phyloP scores from a whole-genome alignment of 192 early-diverging fungal species.

The Nowakowskiella sp. region DNA sequence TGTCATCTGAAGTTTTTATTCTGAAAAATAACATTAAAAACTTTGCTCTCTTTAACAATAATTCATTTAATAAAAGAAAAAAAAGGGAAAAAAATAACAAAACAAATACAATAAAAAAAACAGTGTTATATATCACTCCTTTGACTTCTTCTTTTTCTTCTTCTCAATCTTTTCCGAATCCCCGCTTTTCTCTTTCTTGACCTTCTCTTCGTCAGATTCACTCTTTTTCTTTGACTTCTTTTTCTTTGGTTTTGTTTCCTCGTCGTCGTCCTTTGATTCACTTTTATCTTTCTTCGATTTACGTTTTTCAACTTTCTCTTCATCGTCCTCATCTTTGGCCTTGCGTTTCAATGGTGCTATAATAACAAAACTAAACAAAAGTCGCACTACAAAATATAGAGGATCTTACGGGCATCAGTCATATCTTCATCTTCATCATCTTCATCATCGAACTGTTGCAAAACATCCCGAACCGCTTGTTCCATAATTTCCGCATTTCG shows the following conservation, averaged over 20 bases:
- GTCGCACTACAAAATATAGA: not conserved
- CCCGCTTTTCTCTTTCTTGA: conserved; percentile 35
- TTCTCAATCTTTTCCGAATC: conserved; percentile 20
- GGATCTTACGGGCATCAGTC: conserved; percentile 13
- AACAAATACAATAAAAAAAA: too few species aligned
- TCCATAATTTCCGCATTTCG: conserved; percentile 92
- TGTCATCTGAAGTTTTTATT: too few species aligned
- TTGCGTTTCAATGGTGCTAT: conserved; percentile 29
- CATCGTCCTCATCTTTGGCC: conserved; percentile 21
- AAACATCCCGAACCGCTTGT: conserved; percentile 60
- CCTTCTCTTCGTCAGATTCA: conserved; percentile 23
- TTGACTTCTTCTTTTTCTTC: conserved; percentile 33
- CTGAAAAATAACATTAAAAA: too few species aligned
- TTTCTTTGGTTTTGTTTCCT: conserved; percentile 4
- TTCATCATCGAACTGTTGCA: conserved; percentile 39
- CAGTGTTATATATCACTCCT: too few species aligned
- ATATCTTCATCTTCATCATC: conserved; percentile 44
- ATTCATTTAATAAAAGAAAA: too few species aligned
- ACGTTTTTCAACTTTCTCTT: conserved; percentile 30
- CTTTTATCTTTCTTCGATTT: conserved; percentile 40
- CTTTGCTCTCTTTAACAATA: too few species aligned
- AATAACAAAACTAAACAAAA: not conserved
- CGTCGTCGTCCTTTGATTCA: conserved; percentile 34
- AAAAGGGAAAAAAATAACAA: too few species aligned
- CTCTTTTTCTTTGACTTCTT: conserved; percentile 16